Percentiles rank a stretch among this genome's conserved stretches.
Evolutionary conservation across 2,329 filamentous ascomycete species (phyloP).

Genomic region (Xylaria polymorpha): DNA sequence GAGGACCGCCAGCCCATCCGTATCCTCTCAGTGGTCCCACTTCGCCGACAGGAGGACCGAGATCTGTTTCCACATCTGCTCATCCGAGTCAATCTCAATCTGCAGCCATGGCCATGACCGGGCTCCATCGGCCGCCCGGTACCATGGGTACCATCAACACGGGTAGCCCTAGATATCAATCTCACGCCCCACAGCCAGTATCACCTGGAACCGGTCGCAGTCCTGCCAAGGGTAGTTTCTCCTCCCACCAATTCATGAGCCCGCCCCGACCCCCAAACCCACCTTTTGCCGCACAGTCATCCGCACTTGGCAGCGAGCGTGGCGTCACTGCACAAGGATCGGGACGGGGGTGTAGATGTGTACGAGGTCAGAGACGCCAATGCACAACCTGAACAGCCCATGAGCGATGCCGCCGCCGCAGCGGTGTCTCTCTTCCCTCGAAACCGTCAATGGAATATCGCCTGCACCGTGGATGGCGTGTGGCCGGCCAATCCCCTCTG

Average conservation of each 20-base stretch:
- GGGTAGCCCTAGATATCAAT: not conserved
- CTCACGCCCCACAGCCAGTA: conserved; percentile 11
- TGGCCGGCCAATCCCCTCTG: conserved; percentile 56
- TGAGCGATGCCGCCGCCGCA: conserved; percentile 27
- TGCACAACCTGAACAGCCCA: conserved; percentile 7
- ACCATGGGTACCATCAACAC: not conserved
- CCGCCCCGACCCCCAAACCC: conserved; percentile 28
- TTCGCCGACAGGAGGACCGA: conserved; percentile 23
- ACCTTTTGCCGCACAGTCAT: conserved; percentile 10
- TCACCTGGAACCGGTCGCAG: conserved; percentile 1
- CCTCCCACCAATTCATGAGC: not conserved
- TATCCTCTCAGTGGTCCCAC: conserved; percentile 21
- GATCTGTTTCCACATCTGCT: conserved; percentile 11
- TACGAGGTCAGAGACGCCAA: not conserved
- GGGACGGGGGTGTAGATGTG: not conserved
- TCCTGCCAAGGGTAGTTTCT: not conserved
- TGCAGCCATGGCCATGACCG: conserved; percentile 9
- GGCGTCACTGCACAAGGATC: conserved; percentile 30
- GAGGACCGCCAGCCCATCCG: conserved; percentile 6
- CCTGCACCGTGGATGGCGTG: conserved; percentile 37
- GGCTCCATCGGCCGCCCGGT: not conserved
- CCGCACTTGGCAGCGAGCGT: conserved; percentile 37
- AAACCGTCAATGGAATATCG: conserved; percentile 5
- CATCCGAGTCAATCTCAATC: conserved; percentile 8
- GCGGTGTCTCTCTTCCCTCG: conserved; percentile 44